phyloP scores from a whole-genome alignment of 805 yeast species.

The Saccharomycopsis malanga region DNA sequence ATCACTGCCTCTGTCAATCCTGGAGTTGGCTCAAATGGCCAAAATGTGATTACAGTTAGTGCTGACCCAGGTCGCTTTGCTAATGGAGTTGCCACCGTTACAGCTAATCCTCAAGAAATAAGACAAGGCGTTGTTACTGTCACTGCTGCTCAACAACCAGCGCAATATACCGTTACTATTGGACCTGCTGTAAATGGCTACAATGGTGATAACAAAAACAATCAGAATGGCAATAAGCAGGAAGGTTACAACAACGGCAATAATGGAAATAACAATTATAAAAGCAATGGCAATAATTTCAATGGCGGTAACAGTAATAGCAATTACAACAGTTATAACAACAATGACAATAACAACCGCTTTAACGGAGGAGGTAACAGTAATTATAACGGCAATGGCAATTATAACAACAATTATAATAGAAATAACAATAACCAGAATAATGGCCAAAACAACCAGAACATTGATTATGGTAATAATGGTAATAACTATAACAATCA shows the following conservation, averaged over 20 bases:
- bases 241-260: conserved; percentile 12
- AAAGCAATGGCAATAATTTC: background rate
- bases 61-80: background rate
- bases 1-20: background rate
- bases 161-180: background rate
- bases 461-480: background rate
- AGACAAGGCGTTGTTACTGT: too few relatives aligned
- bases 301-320: conserved; percentile 5
- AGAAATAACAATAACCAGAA: conserved; percentile 5
- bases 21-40: background rate
- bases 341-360: background rate
- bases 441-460: conserved; percentile 13
- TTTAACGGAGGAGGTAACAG: background rate
- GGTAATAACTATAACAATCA: background rate
- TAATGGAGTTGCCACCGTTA: too few relatives aligned
- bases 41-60: too few relatives aligned
- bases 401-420: conserved; percentile 1
- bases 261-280: background rate
- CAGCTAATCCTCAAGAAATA: background rate
- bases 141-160: too few relatives aligned
- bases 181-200: background rate
- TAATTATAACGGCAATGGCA: conserved; percentile 1
- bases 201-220: conserved; percentile 1
- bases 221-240: conserved; percentile 5
- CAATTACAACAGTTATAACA: background rate